Evolutionary conservation across 2,329 filamentous ascomycete species (phyloP), one percentile per base, ranked within the genome.

Genomic region (Verticillium longisporum): DNA sequence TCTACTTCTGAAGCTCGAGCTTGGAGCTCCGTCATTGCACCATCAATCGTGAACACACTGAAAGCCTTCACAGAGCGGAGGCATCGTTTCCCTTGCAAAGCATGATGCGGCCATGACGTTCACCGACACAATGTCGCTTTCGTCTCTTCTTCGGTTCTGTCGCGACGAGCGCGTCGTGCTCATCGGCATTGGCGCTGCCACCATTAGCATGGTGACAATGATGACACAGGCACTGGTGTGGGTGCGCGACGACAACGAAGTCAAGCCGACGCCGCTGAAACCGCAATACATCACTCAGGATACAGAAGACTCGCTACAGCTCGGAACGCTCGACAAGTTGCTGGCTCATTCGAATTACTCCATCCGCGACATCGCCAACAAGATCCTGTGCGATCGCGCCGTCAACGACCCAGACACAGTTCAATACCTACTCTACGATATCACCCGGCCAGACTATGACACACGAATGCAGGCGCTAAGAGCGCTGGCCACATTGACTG

Each of bases 251-350:
- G 80, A 87, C 59, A 88, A 88, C 65, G 82, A 87, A 72, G 84
- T 95, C 68, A 85, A 85, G 62, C 82, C 85, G 38, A 70, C 78
- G 41, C 83, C 86, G 62, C 86, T 86, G 38, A 88, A 88, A 70
- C 84, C 88, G 58, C 84, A 88, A 66, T 90, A 90, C 71, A 89
- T 91, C 65, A 89, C 86, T 14, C 87, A 92, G 71, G 86, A 89
- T 31, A 90, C 88, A 2, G 89, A 92, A 69, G 88, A 92, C 69
- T 83, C 88, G 2, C 78, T 92, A 53, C 83, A 86, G 61, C 70
- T 86, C 11, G 79, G 82, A 53, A 92, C 90, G 0, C 78, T 93
- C 10, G 79, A 86, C 58, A 88, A 85, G 65, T 80, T 93, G 4
- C 77, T 90, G 13, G 79, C 83, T 58, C 89, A 89, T 71, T 88